These are phyloP conservation scores for Macroventuria anomochaeta DNA, from an alignment of 2,329 filamentous ascomycete species.

Conservation along the genomic window DNA sequence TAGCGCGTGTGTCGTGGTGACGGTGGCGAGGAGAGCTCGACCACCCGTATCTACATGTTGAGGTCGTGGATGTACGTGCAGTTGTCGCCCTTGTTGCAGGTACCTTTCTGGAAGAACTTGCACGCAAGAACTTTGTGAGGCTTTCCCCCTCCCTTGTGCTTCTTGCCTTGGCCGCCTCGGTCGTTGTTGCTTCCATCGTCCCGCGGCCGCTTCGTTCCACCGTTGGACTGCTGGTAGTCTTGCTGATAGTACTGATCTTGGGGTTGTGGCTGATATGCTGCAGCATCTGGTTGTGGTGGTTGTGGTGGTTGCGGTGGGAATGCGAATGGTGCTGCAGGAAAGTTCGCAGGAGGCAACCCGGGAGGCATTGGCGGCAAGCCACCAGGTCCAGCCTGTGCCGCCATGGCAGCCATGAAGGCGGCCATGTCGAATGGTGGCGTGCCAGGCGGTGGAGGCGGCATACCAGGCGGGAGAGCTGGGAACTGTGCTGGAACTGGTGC, in stretches of 20 bases:
- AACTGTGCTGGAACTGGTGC: slow-evolving; percentile 18
- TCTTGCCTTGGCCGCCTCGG: slow-evolving; percentile 61
- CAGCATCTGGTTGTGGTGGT: slow-evolving; percentile 14
- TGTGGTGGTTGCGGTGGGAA: slow-evolving; percentile 26
- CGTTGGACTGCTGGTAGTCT: slow-evolving; percentile 39
- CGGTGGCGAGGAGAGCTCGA: too few relatives aligned
- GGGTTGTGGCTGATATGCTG: slow-evolving; percentile 23
- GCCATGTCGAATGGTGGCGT: slow-evolving; percentile 30
- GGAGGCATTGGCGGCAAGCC: slow-evolving; percentile 30
- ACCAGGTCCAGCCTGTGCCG: slow-evolving; percentile 12
- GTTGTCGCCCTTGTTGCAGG: slow-evolving; percentile 74
- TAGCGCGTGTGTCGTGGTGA: neutral
- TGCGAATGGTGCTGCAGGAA: slow-evolving; percentile 20
- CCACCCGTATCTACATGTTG: slow-evolving; percentile 16
- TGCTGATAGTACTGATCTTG: slow-evolving; percentile 34
- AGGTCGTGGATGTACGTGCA: slow-evolving; percentile 75
- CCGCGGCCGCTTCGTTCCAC: slow-evolving; percentile 46
- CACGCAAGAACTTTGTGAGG: slow-evolving; percentile 60
- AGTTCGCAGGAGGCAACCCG: slow-evolving; percentile 24
- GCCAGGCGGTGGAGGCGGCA: slow-evolving; percentile 22
- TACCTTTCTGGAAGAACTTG: slow-evolving; percentile 72
- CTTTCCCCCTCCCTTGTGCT: slow-evolving; percentile 34
- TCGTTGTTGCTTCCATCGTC: slow-evolving; percentile 39
- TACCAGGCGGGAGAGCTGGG: slow-evolving; percentile 22
- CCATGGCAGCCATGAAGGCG: slow-evolving; percentile 35